Evolutionary conservation across 176 grass and related monocot species (phyloP), one percentile per base, ranked within the genome.

Genomic region (Carex myosuroides): DNA sequence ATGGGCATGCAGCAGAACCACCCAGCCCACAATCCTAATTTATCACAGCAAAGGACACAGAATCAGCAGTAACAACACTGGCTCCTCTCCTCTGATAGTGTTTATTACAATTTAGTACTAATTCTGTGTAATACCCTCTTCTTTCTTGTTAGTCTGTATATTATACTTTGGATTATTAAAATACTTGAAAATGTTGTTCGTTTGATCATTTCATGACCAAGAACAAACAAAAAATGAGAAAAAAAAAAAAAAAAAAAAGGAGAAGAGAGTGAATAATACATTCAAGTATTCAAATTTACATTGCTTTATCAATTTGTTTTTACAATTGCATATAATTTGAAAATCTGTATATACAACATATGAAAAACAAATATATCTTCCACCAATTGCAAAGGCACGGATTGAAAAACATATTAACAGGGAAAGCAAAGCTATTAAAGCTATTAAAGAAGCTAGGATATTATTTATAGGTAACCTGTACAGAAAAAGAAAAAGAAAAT

Each of bases 41-140:
- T 95, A 50, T 14, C 86, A 24, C 93, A 99, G 83, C 96, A 99
- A 79, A 93, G 95, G 53, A 89, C 90, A 22, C 96, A 93, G 74
- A 98, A 95, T 72, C 91, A 95, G 76, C 93, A 95, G 81, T 93
- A 87, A 87, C 24, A 67, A 87, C 24, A 67, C 37, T 29, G n/a
- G 63, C 3, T 35, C 33, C 33, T 35, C 42, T 44, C 42, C 42
- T 44, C 7, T 44, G 7, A 44, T 8, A 44, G 42, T 44, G 8
- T 44, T 2, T 8, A 44, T 8, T 44, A 44, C 7, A 9, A 44
- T 44, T 44, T 44, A 44, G 6, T 7, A 8, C 42, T 44, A 44
- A 44, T 7, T 44, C 6, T 44, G 42, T 44, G 42, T 44, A 44
- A 44, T 44, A 44, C 1, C 42, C 42, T 44, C 42, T 44, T 44